Evolutionary conservation across 2,329 filamentous ascomycete species (phyloP), one percentile per base, ranked within the genome.

Genomic region (Beauveria medogensis): DNA sequence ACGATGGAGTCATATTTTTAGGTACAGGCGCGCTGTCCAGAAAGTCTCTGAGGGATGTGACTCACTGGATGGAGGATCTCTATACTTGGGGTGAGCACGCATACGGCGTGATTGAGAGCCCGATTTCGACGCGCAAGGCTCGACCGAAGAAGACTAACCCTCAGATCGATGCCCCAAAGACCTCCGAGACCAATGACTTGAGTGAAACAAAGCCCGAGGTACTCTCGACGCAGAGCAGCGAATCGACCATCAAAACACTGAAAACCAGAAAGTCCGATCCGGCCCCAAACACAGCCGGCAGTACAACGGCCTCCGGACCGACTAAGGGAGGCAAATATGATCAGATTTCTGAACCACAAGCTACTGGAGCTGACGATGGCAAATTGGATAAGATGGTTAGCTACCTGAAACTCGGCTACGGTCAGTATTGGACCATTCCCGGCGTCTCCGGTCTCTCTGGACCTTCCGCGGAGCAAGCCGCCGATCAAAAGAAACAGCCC

Each of bases 1-100:
- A 90, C 61, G 93, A 97, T 70, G 93, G 93, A 20, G 85, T 91
- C 8, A 83, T 97, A 40, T 97, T 97, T 68, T 82, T 93, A 7
- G 93, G 93, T 0, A 80, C 88, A 1, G 91, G 91, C 3, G 82
- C 84, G 8, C 72, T 97, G 50, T 88, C 89, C 14, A 81, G 85
- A 59, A 80, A 81, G 20, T 93, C 91, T 0, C 69, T 96, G 51
- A 80, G 86, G 53, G 85, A 88, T 67, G 71, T 97, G 28, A 88
- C 89, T 1, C 83, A 88, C 60, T 97, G 93, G 93, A 88, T 94
- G 80, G 90, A 95, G 72, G 89, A 90, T 68, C 80, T 97, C 2
- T 96, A 94, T 72, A 86, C 81, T 34, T 91, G 91, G 79, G 93
- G 92, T 2, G 86, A 90, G 57, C 82, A 89, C 68, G 87, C 93